These are phyloP conservation scores for Penicillium sp. DNA, from an alignment of 2,329 filamentous ascomycete species.

Conservation along the genomic window DNA sequence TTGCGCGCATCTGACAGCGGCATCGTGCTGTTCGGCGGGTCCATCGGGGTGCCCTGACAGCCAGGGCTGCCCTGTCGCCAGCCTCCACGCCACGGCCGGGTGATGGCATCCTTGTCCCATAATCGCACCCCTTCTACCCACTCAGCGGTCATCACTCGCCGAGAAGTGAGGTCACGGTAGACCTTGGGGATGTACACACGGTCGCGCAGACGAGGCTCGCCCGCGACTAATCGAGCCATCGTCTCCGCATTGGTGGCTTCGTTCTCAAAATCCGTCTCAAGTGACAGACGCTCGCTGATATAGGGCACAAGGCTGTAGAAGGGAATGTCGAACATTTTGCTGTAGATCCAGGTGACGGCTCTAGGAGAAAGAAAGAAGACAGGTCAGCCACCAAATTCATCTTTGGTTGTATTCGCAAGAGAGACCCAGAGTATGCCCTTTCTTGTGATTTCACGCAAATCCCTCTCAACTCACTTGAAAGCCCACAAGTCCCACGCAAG, in stretches of 20 bases:
- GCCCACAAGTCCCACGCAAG: slow-evolving; percentile 94
- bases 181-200: slow-evolving; percentile 85
- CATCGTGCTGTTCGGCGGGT: slow-evolving; percentile 45
- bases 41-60: slow-evolving; percentile 60
- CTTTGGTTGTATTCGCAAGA: too few species aligned
- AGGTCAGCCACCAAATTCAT: too few species aligned
- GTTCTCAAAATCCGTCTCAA: slow-evolving; percentile 91
- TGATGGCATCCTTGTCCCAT: slow-evolving; percentile 84
- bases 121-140: slow-evolving; percentile 94
- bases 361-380: slow-evolving; percentile 35
- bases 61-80: slow-evolving; percentile 72
- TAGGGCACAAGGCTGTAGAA: slow-evolving; percentile 87
- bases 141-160: slow-evolving; percentile 83
- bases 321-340: slow-evolving; percentile 85
- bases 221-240: slow-evolving; percentile 71
- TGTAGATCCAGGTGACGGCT: slow-evolving; percentile 75
- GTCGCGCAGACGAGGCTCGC: slow-evolving; percentile 67
- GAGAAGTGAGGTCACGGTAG: slow-evolving; percentile 74
- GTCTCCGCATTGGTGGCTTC: slow-evolving; percentile 82
- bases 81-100: slow-evolving; percentile 70
- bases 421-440: too few species aligned
- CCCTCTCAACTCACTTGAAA: slow-evolving; percentile 59
- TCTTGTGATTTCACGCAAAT: too few species aligned
- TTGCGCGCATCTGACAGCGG: slow-evolving; percentile 24
- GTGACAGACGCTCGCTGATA: slow-evolving; percentile 80